These are phyloP conservation scores for Chlorencoelia australis DNA, from an alignment of 2,329 filamentous ascomycete genomes.

Conservation along the genomic window DNA sequence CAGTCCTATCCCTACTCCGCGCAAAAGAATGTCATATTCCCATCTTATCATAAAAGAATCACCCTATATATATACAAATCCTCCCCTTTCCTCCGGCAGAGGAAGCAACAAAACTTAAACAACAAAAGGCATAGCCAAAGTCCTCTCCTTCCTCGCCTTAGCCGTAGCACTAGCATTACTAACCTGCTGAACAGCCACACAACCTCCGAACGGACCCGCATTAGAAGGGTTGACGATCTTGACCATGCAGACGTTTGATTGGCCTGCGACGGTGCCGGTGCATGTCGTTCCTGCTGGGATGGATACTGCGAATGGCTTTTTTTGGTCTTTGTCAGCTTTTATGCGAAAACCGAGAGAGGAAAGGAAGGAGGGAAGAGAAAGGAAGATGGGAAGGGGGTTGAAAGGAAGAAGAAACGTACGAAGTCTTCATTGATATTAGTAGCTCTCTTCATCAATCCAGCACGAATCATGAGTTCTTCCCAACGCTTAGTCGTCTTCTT, in stretches of 20 bases:
- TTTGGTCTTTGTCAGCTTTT: neutral
- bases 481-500: conserved; percentile 15
- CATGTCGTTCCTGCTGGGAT: conserved; percentile 33
- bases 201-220: conserved; percentile 34
- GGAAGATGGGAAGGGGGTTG: neutral
- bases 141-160: conserved; percentile 1
- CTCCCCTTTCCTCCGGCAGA: no score
- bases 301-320: conserved; percentile 25
- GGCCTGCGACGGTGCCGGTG: conserved; percentile 27
- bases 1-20: no score
- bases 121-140: no score
- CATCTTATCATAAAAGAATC: no score
- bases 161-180: conserved; percentile 6
- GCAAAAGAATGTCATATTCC: no score
- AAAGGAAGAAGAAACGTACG: neutral
- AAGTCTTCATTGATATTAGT: conserved; percentile 28
- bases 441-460: conserved; percentile 11
- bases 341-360: neutral
- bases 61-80: no score
- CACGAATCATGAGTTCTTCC: conserved; percentile 5
- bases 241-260: conserved; percentile 32
- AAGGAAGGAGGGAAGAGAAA: neutral
- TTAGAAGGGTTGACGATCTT: conserved; percentile 34
- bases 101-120: no score
- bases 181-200: conserved; percentile 30